Evolutionary conservation across 306 rosid species (phyloP).

Genomic region (Trifolium subterraneum): DNA sequence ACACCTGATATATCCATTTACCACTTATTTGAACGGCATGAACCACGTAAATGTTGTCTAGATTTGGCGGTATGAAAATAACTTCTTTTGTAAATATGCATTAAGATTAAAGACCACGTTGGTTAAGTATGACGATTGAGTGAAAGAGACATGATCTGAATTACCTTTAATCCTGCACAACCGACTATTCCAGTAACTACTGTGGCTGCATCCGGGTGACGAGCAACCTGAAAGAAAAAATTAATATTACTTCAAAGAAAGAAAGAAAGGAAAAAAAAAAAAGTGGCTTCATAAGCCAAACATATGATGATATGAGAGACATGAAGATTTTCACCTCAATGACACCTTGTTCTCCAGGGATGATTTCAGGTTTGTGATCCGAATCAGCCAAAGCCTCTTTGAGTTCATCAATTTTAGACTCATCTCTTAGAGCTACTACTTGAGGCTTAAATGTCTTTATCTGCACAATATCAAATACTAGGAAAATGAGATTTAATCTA

Average conservation of each 20-base stretch:
- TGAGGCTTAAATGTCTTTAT: conserved; percentile 83
- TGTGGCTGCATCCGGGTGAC: conserved; percentile 87
- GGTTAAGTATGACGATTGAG: not conserved
- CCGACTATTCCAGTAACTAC: conserved; percentile 96
- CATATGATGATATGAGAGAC: not conserved
- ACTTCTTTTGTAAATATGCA: no score
- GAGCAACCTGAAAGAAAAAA: conserved; percentile 71
- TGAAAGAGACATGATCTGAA: conserved; percentile 5
- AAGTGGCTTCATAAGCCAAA: conserved; percentile 9
- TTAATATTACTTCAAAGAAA: not conserved
- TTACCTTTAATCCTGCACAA: conserved; percentile 86
- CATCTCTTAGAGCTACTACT: conserved; percentile 76
- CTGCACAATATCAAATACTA: conserved; percentile 43
- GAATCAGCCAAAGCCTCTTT: conserved; percentile 81
- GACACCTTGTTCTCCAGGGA: conserved; percentile 89
- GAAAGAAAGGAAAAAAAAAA: not conserved
- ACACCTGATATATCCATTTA: not conserved
- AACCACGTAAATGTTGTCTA: not conserved
- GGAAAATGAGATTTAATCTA: not conserved
- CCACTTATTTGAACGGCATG: not conserved
- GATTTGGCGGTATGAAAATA: not conserved
- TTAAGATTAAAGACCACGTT: not conserved
- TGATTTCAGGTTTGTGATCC: conserved; percentile 77
- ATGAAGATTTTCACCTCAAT: conserved; percentile 63
- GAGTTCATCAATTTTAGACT: conserved; percentile 75